phyloP scores from a whole-genome alignment of 495 filamentous ascomycete genomes.

The Aspergillus ostianus region DNA sequence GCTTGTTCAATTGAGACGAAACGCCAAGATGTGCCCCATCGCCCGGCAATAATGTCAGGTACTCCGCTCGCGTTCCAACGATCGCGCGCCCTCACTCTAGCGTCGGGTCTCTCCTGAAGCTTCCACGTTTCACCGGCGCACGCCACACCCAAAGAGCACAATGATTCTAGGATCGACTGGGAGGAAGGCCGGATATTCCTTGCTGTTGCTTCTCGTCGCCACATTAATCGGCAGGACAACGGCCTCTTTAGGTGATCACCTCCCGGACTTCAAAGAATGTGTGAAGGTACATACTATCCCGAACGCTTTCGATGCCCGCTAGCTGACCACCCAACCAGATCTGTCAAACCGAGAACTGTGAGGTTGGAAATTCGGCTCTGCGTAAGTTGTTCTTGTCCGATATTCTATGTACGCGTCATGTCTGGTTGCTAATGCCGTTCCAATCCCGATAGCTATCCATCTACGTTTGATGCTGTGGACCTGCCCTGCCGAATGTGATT shows the following conservation, averaged over 20 bases:
- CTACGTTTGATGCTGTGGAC: constrained; percentile 56
- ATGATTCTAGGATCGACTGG: constrained; percentile 29
- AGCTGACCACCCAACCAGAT: constrained; percentile 50
- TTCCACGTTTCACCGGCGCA: constrained; percentile 21
- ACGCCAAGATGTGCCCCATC: background rate
- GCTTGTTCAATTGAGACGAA: background rate
- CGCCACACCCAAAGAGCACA: constrained; percentile 20
- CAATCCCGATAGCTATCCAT: constrained; percentile 34
- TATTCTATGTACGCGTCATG: background rate
- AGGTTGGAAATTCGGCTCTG: constrained; percentile 43
- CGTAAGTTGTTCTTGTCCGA: constrained; percentile 41
- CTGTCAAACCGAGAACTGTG: constrained; percentile 80
- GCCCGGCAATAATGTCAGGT: background rate
- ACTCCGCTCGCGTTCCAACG: background rate
- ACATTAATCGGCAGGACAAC: constrained; percentile 48
- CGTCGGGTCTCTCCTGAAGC: constrained; percentile 19
- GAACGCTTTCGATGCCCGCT: constrained; percentile 3
- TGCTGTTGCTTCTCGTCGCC: constrained; percentile 38
- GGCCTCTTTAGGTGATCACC: constrained; percentile 80
- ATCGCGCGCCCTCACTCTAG: background rate
- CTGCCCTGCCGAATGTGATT: constrained; percentile 93
- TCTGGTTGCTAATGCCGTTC: constrained; percentile 20
- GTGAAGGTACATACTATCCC: constrained; percentile 58
- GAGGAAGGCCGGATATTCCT: constrained; percentile 22
- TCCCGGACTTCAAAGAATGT: constrained; percentile 88